phyloP scores from a whole-genome alignment of 768 basidiomycete genomes.

The Austroboletus festivus region DNA sequence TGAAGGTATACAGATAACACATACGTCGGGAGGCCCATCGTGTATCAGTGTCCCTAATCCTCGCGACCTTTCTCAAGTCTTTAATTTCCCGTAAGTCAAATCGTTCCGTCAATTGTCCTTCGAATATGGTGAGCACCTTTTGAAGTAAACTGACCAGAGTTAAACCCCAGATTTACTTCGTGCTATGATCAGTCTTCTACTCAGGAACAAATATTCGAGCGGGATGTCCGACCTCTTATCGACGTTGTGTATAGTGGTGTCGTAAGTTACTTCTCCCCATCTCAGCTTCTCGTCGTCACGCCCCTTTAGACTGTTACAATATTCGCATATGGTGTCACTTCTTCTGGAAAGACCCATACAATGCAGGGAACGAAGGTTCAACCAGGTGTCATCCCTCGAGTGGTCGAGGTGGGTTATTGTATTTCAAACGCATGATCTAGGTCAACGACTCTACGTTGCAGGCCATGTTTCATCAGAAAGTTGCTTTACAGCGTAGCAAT shows the following conservation, averaged over 20 bases:
- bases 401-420: conserved; percentile 55
- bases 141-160: conserved; percentile 1
- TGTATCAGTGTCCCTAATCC: conserved; percentile 69
- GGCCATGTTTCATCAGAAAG: conserved; percentile 57
- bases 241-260: conserved; percentile 76
- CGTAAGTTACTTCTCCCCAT: conserved; percentile 39
- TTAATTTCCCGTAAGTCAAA: conserved; percentile 66
- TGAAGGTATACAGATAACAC: conserved; percentile 52
- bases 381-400: conserved; percentile 85
- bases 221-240: conserved; percentile 73
- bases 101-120: background rate
- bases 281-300: background rate
- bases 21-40: conserved; percentile 39
- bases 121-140: conserved; percentile 1
- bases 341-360: conserved; percentile 88
- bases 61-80: conserved; percentile 63
- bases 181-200: conserved; percentile 69
- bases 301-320: conserved; percentile 70
- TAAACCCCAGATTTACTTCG: conserved; percentile 56
- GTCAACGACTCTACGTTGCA: conserved; percentile 19
- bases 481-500: conserved; percentile 36
- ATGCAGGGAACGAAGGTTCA: conserved; percentile 78
- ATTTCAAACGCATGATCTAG: background rate
- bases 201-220: conserved; percentile 75
- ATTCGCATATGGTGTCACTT: conserved; percentile 89